These are phyloP conservation scores for Mycena epipterygia DNA, from an alignment of 768 basidiomycete species.

Conservation along the genomic window DNA sequence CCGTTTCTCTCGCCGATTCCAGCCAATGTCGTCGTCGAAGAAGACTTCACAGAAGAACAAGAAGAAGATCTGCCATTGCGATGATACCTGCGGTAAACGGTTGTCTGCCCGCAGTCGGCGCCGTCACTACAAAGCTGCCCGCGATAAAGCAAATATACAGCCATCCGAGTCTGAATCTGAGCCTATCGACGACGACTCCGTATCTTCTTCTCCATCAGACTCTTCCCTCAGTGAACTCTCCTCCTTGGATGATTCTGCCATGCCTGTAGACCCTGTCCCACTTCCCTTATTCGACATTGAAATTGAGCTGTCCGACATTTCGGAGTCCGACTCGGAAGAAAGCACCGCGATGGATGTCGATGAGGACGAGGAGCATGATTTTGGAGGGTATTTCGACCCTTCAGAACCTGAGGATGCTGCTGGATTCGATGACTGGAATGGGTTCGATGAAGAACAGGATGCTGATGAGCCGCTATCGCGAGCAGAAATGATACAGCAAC, in stretches of 20 bases:
- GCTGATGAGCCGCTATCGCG: background rate
- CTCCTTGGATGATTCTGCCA: background rate
- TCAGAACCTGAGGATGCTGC: background rate
- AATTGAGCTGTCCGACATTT: background rate
- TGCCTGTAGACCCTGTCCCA: background rate
- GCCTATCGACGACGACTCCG: background rate
- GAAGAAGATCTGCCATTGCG: background rate
- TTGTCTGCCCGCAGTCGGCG: background rate
- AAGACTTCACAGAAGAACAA: too few relatives aligned
- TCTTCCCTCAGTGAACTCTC: too few relatives aligned
- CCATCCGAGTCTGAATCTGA: background rate
- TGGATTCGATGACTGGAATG: background rate
- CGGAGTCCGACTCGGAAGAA: background rate
- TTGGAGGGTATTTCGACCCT: background rate
- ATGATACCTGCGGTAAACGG: background rate
- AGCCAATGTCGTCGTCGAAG: too few relatives aligned
- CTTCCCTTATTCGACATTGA: background rate
- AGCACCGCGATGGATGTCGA: background rate
- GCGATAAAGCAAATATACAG: background rate
- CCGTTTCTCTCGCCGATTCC: too few relatives aligned
- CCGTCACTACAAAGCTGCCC: background rate
- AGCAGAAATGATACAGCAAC: constrained; percentile 1
- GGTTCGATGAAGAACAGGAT: constrained; percentile 1
- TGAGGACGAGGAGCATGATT: background rate
- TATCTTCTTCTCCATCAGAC: background rate